Evolutionary conservation across 2,329 filamentous ascomycete species (phyloP), one percentile per base, ranked within the genome.

Genomic region (Fusarium coffeatum): DNA sequence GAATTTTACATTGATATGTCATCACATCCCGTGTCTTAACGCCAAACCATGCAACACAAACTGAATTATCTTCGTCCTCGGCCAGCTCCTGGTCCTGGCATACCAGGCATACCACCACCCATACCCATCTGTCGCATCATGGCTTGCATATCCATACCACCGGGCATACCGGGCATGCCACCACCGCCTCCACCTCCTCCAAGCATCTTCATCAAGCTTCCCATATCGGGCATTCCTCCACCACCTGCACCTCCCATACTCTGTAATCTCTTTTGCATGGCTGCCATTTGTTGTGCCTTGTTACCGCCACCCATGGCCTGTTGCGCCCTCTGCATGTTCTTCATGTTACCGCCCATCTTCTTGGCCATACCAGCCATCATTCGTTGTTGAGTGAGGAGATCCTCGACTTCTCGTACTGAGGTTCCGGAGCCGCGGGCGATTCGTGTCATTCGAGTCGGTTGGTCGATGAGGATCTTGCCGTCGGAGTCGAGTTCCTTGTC

Each of bases 361-460:
- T 98, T 99, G 50, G 96, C 96, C 94, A 99, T 98, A 62, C 93
- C 93, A 1, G 93, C 93, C 96, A 99, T 99, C 92, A 98, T 97
- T 74, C 93, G 91, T 80, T 98, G 95, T 82, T 99, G 96, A 0
- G 94, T 97, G n/a, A 99, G 87, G 9, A 99, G 85, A 77, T 99
- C 96, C 80, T 99, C 96, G 18, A 99, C 94, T 80, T 99, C 96
- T 25, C 87, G 89, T 4, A 99, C 96, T 41, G 89, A 93, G 1
- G 96, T 98, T 32, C 96, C 96, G 8, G 92, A 96, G 0, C 96
- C 96, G 55, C 90, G 89, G 0, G 96, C 96, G 50, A 99, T 91
- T 37, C 96, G 88, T 18, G 94, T 97, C 90, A 98, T 97, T 43
- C 96, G 89, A 16, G 92, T 93, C 1, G 96, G 96, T 78, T 98